These are phyloP conservation scores for Xanthoconium stramineum DNA, from an alignment of 768 basidiomycete species.

Conservation along the genomic window DNA sequence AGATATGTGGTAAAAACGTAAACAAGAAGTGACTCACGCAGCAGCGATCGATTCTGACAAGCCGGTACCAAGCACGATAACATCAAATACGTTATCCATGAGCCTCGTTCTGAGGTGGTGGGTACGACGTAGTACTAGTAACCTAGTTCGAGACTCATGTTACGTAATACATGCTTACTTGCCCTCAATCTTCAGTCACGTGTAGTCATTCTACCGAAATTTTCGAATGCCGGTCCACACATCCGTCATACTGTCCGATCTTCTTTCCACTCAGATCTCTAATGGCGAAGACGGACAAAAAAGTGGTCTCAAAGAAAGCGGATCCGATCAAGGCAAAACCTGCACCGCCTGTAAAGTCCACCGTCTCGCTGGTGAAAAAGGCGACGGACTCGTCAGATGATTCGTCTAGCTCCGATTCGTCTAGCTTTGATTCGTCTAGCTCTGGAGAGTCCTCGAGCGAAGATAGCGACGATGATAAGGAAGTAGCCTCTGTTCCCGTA, in stretches of 20 bases:
- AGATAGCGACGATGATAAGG: background rate
- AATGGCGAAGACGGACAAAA: slow-evolving; percentile 39
- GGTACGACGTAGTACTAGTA: too few relatives aligned
- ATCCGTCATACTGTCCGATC: background rate
- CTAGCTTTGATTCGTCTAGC: background rate
- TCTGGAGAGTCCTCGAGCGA: slow-evolving; percentile 4
- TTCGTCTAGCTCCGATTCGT: background rate
- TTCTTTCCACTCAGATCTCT: slow-evolving; percentile 1
- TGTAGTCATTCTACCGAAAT: slow-evolving; percentile 15
- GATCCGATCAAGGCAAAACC: slow-evolving; percentile 17
- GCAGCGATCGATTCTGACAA: slow-evolving; percentile 82
- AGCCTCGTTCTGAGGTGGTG: background rate
- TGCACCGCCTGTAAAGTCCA: slow-evolving; percentile 18
- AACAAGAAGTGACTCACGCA: slow-evolving; percentile 56
- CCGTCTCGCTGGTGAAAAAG: slow-evolving; percentile 1
- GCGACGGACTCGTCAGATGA: background rate
- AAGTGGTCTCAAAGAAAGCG: slow-evolving; percentile 37
- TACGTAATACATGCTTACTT: slow-evolving; percentile 5
- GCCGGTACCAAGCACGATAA: slow-evolving; percentile 72
- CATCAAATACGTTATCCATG: slow-evolving; percentile 55
- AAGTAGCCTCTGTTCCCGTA: slow-evolving; percentile 32
- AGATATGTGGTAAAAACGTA: background rate
- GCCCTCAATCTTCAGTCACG: slow-evolving; percentile 29
- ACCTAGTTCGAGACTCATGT: background rate
- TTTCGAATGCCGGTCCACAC: background rate